Conservation (phyloP, 202 grass and related monocot genomes). For the Hordeum pubiflorum region DNA sequence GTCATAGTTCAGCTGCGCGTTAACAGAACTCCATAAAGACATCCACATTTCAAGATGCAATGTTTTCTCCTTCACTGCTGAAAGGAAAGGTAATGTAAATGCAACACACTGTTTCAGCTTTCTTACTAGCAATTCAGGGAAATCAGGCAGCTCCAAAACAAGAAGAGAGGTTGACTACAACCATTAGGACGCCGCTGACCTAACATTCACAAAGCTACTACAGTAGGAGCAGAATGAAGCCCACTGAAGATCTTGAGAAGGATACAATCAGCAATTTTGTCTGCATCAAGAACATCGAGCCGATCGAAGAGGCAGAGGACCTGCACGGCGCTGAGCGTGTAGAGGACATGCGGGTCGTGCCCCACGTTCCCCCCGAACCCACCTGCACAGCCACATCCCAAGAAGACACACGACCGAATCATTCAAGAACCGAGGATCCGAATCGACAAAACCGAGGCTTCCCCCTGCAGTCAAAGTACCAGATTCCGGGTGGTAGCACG, state of each 20-base stretch:
- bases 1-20: background rate
- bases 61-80: background rate
- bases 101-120: background rate
- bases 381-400: slow-evolving; percentile 43
- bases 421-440: background rate
- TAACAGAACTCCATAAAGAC: background rate
- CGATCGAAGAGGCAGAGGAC: slow-evolving; percentile 67
- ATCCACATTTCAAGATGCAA: background rate
- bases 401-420: background rate
- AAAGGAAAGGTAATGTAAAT: background rate
- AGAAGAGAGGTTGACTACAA: background rate
- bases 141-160: background rate
- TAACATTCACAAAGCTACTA: background rate
- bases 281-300: slow-evolving; percentile 54
- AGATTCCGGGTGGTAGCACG: slow-evolving; percentile 67
- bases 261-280: slow-evolving; percentile 87
- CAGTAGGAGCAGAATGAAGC: background rate
- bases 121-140: background rate
- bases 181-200: background rate
- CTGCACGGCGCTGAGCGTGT: slow-evolving; percentile 79
- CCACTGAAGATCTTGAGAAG: slow-evolving; percentile 16
- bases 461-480: slow-evolving; percentile 20
- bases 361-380: slow-evolving; percentile 86
- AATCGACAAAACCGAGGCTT: background rate
- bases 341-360: slow-evolving; percentile 65